phyloP scores from a whole-genome alignment of 192 early-diverging fungal genomes.

The Backusella circina region DNA sequence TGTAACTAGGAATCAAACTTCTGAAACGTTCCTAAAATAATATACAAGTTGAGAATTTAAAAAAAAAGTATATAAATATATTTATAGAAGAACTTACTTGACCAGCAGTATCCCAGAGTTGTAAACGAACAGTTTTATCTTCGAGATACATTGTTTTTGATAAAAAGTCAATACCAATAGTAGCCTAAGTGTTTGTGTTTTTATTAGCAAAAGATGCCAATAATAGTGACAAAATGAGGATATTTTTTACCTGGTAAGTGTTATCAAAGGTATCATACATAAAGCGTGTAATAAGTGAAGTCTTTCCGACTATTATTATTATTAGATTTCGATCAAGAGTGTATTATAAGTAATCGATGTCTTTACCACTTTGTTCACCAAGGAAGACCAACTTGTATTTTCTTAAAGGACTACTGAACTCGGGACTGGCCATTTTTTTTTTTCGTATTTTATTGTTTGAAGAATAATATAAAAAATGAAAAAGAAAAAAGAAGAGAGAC shows the following conservation, averaged over 20 bases:
- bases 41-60: no score
- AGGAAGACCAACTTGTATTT: constrained; percentile 99
- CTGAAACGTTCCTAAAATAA: constrained; percentile 86
- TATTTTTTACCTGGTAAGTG: constrained; percentile 76
- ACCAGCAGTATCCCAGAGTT: constrained; percentile 99
- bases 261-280: constrained; percentile 99
- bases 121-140: constrained; percentile 93
- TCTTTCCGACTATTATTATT: constrained; percentile 83
- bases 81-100: constrained; percentile 49
- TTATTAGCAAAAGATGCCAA: neutral
- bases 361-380: constrained; percentile 96
- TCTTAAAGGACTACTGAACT: constrained; percentile 59
- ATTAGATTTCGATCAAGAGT: neutral
- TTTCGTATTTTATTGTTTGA: neutral
- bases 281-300: constrained; percentile 97
- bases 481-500: neutral
- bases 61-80: neutral
- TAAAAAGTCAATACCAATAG: constrained; percentile 98
- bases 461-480: neutral
- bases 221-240: no score
- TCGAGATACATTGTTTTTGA: constrained; percentile 99
- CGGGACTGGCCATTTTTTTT: constrained; percentile 18
- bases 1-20: constrained; percentile 95
- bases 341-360: neutral
- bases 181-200: constrained; percentile 60